Percentiles rank a stretch among this genome's conserved stretches.
phyloP scores from a whole-genome alignment of 805 yeast genomes.

The Saccharomycopsis javanensis region DNA sequence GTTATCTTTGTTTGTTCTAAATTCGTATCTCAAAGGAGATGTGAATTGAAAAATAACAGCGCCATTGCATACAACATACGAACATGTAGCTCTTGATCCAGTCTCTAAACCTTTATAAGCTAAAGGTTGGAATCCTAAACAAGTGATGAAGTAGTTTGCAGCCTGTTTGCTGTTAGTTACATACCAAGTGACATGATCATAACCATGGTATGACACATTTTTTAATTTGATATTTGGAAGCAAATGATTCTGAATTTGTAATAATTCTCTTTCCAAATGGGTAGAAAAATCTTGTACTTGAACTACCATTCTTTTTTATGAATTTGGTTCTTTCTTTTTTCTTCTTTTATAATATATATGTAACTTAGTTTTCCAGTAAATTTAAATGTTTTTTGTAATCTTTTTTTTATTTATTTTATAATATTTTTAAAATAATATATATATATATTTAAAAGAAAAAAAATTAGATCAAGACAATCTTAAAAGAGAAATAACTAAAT shows the following conservation, averaged over 20 bases:
- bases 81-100: constrained; percentile 42
- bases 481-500: too few species aligned
- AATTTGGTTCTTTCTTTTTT: too few species aligned
- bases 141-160: constrained; percentile 42
- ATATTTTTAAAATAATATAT: too few species aligned
- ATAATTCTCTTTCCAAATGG: constrained; percentile 5
- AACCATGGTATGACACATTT: constrained; percentile 27
- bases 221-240: constrained; percentile 12
- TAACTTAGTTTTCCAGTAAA: too few species aligned
- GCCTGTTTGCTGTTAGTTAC: constrained; percentile 64
- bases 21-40: constrained; percentile 28
- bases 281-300: background rate
- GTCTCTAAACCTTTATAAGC: constrained; percentile 65
- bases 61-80: constrained; percentile 56
- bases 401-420: too few species aligned
- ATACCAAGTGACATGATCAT: constrained; percentile 60
- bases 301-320: background rate
- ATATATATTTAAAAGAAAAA: too few species aligned
- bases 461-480: too few species aligned
- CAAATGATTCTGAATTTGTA: background rate
- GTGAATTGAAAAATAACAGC: constrained; percentile 39
- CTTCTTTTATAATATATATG: background rate
- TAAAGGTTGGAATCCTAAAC: constrained; percentile 53
- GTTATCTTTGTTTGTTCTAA: constrained; percentile 23
- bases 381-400: background rate